phyloP scores from a whole-genome alignment of 176 grass and related monocot genomes.

The Puya raimondii region DNA sequence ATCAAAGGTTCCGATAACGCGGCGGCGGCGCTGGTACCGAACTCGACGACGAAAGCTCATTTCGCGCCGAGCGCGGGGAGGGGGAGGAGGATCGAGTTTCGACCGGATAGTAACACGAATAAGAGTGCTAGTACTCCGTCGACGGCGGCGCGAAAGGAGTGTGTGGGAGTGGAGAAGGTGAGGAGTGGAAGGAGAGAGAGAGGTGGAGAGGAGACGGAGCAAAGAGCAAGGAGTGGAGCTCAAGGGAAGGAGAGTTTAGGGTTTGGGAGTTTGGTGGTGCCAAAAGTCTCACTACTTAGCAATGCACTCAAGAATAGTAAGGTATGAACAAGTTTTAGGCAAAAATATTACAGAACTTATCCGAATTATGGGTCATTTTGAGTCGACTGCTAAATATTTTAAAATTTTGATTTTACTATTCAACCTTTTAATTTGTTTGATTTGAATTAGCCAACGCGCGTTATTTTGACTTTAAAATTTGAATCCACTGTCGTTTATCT shows the following conservation, averaged over 20 bases:
- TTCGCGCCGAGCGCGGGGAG: not conserved
- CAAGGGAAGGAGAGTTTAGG: conserved; percentile 21
- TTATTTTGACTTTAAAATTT: no score
- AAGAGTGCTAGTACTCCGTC: not conserved
- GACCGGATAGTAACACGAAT: not conserved
- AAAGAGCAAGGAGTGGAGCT: conserved; percentile 20
- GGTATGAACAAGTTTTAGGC: not conserved
- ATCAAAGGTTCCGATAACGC: no score
- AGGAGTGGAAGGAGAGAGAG: conserved; percentile 22
- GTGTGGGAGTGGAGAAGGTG: not conserved
- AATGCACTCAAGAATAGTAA: not conserved
- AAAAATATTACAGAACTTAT: no score
- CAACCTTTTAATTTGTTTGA: no score
- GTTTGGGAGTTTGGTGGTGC: not conserved
- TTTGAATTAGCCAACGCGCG: no score
- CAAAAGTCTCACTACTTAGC: not conserved
- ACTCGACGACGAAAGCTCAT: no score
- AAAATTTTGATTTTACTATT: no score
- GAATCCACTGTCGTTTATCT: no score
- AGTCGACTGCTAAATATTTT: no score
- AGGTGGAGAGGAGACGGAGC: conserved; percentile 24
- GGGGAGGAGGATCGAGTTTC: conserved; percentile 5
- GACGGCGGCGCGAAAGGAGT: conserved; percentile 14
- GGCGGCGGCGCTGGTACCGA: no score
- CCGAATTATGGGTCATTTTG: no score